Evolutionary conservation across 169 alveolate species (phyloP).

Genomic region (Plasmodium ovale): DNA sequence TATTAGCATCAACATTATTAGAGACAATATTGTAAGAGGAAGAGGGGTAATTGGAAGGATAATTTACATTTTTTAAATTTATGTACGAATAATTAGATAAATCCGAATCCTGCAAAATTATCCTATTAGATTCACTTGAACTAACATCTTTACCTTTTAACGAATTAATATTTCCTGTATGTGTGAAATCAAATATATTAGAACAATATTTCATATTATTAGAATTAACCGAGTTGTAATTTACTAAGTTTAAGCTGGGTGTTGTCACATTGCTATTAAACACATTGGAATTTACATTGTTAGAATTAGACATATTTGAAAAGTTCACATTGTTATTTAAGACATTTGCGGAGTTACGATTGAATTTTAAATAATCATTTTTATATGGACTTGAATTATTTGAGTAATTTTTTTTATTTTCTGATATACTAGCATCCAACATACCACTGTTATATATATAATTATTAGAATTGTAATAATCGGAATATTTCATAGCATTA

Average conservation of each 20-base stretch:
- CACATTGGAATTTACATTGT: constrained; percentile 26
- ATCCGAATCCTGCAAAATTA: constrained; percentile 36
- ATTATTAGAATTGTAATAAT: constrained; percentile 32
- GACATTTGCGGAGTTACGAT: constrained; percentile 15
- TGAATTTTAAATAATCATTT: constrained; percentile 46
- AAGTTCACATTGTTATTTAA: constrained; percentile 27
- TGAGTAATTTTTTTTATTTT: constrained; percentile 33
- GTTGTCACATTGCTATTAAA: constrained; percentile 40
- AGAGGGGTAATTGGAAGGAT: constrained; percentile 4
- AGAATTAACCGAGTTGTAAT: constrained; percentile 33
- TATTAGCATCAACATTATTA: constrained; percentile 12
- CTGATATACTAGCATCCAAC: constrained; percentile 49
- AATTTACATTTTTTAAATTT: constrained; percentile 32
- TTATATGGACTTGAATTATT: constrained; percentile 40
- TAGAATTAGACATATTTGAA: constrained; percentile 49
- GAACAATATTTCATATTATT: constrained; percentile 16
- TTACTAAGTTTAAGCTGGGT: constrained; percentile 31
- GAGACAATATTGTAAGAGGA: constrained; percentile 36
- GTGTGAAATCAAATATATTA: constrained; percentile 28
- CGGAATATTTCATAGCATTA: constrained; percentile 60
- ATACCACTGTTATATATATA: constrained; percentile 27
- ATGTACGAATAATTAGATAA: constrained; percentile 41
- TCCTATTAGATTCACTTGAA: constrained; percentile 20
- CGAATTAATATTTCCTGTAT: constrained; percentile 15
- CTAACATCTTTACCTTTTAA: constrained; percentile 16